Conservation (phyloP, 2,329 filamentous ascomycete species). For the Tolypocladium capitatum region DNA sequence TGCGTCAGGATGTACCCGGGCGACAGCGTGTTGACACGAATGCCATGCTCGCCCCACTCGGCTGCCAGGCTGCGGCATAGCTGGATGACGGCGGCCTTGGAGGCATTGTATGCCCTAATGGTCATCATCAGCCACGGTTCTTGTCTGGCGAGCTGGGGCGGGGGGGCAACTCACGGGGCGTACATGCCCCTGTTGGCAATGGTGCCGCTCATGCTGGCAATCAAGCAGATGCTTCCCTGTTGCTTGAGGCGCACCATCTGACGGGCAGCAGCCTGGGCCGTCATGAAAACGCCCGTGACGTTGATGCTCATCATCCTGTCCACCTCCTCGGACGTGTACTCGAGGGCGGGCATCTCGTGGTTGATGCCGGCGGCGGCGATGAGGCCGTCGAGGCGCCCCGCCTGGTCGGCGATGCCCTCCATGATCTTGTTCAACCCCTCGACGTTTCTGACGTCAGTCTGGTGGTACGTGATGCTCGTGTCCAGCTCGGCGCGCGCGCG, state of each 20-base stretch:
- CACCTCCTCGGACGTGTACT: conserved; percentile 63
- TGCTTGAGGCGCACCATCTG: conserved; percentile 51
- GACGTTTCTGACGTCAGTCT: conserved; percentile 68
- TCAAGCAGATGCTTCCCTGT: conserved; percentile 50
- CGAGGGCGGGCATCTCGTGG: conserved; percentile 70
- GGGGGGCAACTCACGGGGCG: conserved; percentile 38
- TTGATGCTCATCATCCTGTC: conserved; percentile 76
- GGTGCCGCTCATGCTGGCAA: conserved; percentile 57
- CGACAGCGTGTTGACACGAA: conserved; percentile 70
- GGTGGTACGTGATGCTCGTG: conserved; percentile 58
- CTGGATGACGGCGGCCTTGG: conserved; percentile 62
- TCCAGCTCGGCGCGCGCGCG: conserved; percentile 51
- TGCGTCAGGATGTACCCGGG: conserved; percentile 70
- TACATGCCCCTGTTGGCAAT: conserved; percentile 50
- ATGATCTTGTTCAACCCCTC: conserved; percentile 53
- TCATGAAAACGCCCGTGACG: conserved; percentile 74
- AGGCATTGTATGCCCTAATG: conserved; percentile 57
- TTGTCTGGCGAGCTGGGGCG: background rate
- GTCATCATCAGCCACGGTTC: background rate
- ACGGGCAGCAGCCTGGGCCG: conserved; percentile 74
- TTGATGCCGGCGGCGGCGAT: conserved; percentile 61
- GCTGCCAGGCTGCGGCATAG: conserved; percentile 55
- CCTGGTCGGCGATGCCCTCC: conserved; percentile 51
- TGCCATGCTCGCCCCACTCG: conserved; percentile 61
- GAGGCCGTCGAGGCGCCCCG: conserved; percentile 66